Evolutionary conservation across 2,329 filamentous ascomycete genomes (phyloP).

Genomic region (Macroventuria anomochaeta): DNA sequence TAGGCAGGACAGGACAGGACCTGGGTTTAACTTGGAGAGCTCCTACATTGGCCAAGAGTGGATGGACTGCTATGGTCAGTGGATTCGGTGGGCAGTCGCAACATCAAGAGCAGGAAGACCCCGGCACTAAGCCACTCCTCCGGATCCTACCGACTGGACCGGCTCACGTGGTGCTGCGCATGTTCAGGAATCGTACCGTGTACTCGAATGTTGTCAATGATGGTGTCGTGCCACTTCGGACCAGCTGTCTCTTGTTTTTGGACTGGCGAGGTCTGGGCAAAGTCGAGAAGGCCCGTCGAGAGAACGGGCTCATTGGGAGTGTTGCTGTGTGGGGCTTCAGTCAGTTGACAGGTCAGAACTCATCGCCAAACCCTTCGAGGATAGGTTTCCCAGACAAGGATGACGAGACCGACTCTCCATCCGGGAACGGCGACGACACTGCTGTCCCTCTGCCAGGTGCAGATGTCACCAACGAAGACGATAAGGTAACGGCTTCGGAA

Average conservation of each 20-base stretch:
- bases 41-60: constrained; percentile 81
- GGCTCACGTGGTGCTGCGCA: constrained; percentile 83
- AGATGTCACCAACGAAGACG: constrained; percentile 71
- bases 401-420: constrained; percentile 37
- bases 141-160: constrained; percentile 90
- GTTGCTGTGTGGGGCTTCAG: constrained; percentile 95
- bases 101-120: constrained; percentile 66
- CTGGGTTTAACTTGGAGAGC: constrained; percentile 93
- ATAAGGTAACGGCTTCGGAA: constrained; percentile 53
- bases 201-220: constrained; percentile 99
- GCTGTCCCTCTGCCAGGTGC: constrained; percentile 75
- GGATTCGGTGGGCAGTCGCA: constrained; percentile 71
- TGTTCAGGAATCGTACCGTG: constrained; percentile 87
- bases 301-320: constrained; percentile 90
- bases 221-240: constrained; percentile 92
- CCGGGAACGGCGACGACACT: constrained; percentile 44
- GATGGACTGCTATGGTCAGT: constrained; percentile 86
- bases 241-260: constrained; percentile 93
- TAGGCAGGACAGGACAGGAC: constrained; percentile 95
- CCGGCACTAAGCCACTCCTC: constrained; percentile 85
- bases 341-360: constrained; percentile 77
- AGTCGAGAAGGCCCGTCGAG: constrained; percentile 91
- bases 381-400: constrained; percentile 40
- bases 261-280: constrained; percentile 94
- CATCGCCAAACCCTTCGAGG: constrained; percentile 63